Conservation (phyloP, 192 early-diverging fungal genomes). For the Dimargaris cristalligena region DNA sequence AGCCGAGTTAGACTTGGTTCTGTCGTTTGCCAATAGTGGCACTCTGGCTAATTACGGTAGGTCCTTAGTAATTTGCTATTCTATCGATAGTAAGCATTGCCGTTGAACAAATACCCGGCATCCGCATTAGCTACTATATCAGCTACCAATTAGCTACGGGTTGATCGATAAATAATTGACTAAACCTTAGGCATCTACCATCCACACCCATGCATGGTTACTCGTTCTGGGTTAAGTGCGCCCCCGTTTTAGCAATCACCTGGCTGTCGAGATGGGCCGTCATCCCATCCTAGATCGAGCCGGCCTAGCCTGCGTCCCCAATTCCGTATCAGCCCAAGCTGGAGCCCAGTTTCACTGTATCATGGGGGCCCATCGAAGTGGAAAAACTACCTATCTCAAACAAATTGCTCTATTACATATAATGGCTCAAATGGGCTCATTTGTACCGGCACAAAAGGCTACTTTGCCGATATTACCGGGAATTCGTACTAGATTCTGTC, state of each 20-base stretch:
- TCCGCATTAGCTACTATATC: not conserved
- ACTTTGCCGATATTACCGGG: not conserved
- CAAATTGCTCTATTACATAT: slow-evolving; percentile 28
- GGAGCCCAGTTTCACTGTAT: not conserved
- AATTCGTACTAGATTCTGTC: not conserved
- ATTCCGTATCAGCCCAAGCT: not conserved
- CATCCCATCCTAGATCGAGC: not conserved
- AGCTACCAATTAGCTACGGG: not conserved
- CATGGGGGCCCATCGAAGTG: not conserved
- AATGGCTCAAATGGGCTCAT: slow-evolving; percentile 37
- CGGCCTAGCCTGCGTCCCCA: not conserved
- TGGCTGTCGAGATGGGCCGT: not conserved
- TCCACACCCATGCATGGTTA: too few relatives aligned
- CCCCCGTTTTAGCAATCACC: not conserved
- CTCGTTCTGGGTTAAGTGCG: too few relatives aligned
- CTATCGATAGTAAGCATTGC: too few relatives aligned
- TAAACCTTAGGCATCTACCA: not conserved
- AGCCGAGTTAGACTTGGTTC: not conserved
- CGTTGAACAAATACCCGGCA: not conserved
- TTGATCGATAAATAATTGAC: not conserved
- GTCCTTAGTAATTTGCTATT: too few relatives aligned
- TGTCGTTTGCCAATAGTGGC: not conserved
- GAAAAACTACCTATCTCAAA: slow-evolving; percentile 4
- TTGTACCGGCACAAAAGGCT: slow-evolving; percentile 20
- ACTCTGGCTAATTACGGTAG: not conserved